Conservation (phyloP, 73 alveolate genomes). For the Paramecium sonneborni region DNA sequence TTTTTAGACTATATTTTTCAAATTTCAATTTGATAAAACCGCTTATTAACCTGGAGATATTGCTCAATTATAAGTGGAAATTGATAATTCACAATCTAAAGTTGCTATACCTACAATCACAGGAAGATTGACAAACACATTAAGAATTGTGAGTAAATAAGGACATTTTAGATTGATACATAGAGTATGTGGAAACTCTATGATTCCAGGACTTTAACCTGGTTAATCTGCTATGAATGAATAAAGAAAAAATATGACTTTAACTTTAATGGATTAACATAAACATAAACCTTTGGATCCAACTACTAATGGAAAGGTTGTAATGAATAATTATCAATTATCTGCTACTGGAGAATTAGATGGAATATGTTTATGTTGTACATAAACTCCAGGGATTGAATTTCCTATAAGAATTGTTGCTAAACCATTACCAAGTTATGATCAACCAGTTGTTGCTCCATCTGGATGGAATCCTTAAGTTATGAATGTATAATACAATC, state of each 20-base stretch:
- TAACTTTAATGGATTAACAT: not conserved
- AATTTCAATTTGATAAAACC: not conserved
- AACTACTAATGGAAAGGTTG: not conserved
- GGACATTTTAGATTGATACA: not conserved
- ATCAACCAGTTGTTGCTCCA: not conserved
- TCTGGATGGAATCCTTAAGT: conserved; percentile 57
- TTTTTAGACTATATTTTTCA: not conserved
- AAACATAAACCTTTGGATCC: not conserved
- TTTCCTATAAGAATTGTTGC: not conserved
- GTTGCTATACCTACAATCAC: not conserved
- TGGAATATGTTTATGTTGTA: conserved; percentile 22
- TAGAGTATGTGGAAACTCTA: not conserved
- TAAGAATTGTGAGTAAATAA: not conserved
- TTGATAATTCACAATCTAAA: not conserved
- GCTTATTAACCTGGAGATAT: not conserved
- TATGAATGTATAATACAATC: not conserved
- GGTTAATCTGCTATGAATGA: not conserved
- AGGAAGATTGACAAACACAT: not conserved
- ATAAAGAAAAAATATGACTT: not conserved
- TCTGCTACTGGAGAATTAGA: not conserved
- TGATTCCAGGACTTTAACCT: conserved; percentile 6
- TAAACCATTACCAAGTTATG: not conserved
- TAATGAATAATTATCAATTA: not conserved
- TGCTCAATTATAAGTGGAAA: not conserved
- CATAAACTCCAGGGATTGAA: not conserved